A percentile compares a stretch with the other conserved stretches of the same genome.
phyloP scores from a whole-genome alignment of 108 stramenopile species.

The Craspedostauros australis region DNA sequence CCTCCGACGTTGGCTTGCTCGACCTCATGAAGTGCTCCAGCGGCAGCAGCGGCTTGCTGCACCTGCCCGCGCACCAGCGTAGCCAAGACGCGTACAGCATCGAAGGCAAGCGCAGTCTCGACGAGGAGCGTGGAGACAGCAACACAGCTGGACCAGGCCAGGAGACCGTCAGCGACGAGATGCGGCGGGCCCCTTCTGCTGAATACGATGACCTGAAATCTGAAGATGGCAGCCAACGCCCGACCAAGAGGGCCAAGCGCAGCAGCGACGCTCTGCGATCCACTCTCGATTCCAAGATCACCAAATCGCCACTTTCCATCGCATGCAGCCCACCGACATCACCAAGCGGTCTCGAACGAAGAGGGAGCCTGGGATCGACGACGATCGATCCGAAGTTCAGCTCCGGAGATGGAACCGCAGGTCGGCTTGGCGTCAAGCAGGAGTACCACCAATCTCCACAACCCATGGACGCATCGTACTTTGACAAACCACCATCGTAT shows the following conservation, averaged over 20 bases:
- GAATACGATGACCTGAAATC: slow-evolving; percentile 3
- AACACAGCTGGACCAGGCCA: slow-evolving; percentile 11
- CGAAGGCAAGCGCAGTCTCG: slow-evolving; percentile 19
- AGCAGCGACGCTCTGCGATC: not conserved
- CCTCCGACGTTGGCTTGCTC: slow-evolving; percentile 23
- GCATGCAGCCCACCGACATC: slow-evolving; percentile 39
- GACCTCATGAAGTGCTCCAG: slow-evolving; percentile 56
- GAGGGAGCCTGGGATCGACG: slow-evolving; percentile 4
- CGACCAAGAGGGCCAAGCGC: slow-evolving; percentile 17
- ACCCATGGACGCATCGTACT: slow-evolving; percentile 15
- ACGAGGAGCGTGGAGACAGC: slow-evolving; percentile 29
- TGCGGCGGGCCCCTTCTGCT: slow-evolving; percentile 24
- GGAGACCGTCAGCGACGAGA: slow-evolving; percentile 10
- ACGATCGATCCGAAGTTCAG: no score
- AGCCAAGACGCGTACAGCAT: not conserved
- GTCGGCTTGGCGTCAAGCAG: not conserved
- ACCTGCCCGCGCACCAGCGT: slow-evolving; percentile 21
- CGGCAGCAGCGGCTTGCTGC: slow-evolving; percentile 43
- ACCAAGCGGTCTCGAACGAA: slow-evolving; percentile 11
- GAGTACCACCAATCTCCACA: slow-evolving; percentile 17
- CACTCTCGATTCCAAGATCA: slow-evolving; percentile 18
- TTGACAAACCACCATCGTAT: slow-evolving; percentile 38
- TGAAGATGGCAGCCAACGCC: slow-evolving; percentile 9
- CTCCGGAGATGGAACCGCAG: no score
- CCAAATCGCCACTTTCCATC: slow-evolving; percentile 38